These are phyloP conservation scores for Cladosporium sp. DNA, from an alignment of 2,329 filamentous ascomycete species.

Conservation along the genomic window DNA sequence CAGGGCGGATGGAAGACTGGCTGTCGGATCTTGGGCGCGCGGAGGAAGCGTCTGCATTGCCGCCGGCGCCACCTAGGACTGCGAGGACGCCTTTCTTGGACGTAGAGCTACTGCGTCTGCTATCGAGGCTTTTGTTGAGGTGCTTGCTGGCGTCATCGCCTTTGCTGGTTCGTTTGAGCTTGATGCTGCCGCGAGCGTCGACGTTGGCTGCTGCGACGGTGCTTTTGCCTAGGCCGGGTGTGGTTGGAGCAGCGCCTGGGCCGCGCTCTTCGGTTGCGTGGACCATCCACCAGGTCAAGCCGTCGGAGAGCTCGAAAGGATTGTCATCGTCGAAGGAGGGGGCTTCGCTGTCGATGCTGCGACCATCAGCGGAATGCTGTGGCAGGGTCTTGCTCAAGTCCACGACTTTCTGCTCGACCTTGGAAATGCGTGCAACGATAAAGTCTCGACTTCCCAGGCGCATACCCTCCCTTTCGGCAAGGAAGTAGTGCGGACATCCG, in stretches of 20 bases:
- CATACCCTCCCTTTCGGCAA: slow-evolving; percentile 88
- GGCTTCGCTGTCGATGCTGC: slow-evolving; percentile 54
- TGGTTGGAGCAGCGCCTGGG: slow-evolving; percentile 72
- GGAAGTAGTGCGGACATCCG: slow-evolving; percentile 93
- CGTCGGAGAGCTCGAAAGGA: slow-evolving; percentile 93
- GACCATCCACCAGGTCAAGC: slow-evolving; percentile 91
- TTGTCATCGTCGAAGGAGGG: slow-evolving; percentile 81
- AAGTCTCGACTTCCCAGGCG: slow-evolving; percentile 83
- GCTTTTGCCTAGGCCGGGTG: slow-evolving; percentile 85
- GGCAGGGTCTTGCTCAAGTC: slow-evolving; percentile 73
- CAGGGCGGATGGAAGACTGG: slow-evolving; percentile 24
- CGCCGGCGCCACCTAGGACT: slow-evolving; percentile 6
- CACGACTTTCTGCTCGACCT: slow-evolving; percentile 89
- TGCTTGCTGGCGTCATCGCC: slow-evolving; percentile 49
- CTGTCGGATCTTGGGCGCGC: slow-evolving; percentile 26
- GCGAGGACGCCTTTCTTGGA: slow-evolving; percentile 71
- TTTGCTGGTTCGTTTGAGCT: slow-evolving; percentile 46
- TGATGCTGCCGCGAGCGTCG: slow-evolving; percentile 73
- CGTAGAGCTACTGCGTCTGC: slow-evolving; percentile 80
- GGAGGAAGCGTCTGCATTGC: slow-evolving; percentile 10
- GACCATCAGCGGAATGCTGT: slow-evolving; percentile 32
- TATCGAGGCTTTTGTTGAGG: slow-evolving; percentile 82
- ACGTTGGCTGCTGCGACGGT: slow-evolving; percentile 87
- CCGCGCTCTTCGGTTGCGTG: slow-evolving; percentile 88
- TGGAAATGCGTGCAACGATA: slow-evolving; percentile 91